These are phyloP conservation scores for Logfia minima DNA, from an alignment of 129 eudicot genomes.

Conservation along the genomic window DNA sequence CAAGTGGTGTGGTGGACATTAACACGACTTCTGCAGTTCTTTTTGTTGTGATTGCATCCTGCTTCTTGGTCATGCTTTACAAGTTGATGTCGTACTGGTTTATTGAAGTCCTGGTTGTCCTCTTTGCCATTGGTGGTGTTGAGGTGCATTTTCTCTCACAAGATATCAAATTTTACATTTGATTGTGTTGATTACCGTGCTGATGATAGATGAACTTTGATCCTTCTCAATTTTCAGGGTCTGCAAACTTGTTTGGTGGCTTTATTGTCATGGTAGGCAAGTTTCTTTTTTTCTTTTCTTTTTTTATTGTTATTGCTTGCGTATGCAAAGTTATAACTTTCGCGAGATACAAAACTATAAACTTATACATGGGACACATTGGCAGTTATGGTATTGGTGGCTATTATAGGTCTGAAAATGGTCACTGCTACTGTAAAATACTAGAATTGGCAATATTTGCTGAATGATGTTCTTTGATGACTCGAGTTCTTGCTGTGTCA, in stretches of 20 bases:
- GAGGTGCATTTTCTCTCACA: constrained; percentile 59
- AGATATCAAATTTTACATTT: neutral
- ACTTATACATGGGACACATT: constrained; percentile 1
- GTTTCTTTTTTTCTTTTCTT: constrained; percentile 6
- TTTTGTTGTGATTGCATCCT: constrained; percentile 93
- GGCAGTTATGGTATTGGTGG: neutral
- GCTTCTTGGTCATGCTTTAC: constrained; percentile 97
- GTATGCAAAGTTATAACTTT: constrained; percentile 21
- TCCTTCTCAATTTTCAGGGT: constrained; percentile 61
- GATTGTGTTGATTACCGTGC: constrained; percentile 17
- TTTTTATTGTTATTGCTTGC: neutral
- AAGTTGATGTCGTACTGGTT: constrained; percentile 95
- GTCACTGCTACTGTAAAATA: neutral
- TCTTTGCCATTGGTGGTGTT: constrained; percentile 91
- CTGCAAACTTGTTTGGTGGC: constrained; percentile 96
- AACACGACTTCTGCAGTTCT: constrained; percentile 85
- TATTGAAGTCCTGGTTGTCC: constrained; percentile 92
- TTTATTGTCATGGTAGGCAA: constrained; percentile 79
- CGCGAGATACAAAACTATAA: constrained; percentile 13
- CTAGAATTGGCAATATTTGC: neutral
- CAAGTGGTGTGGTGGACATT: constrained; percentile 80
- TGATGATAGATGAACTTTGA: constrained; percentile 23
- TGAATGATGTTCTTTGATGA: constrained; percentile 11
- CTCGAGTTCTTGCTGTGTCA: constrained; percentile 1
- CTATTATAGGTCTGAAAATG: neutral